Conservation (phyloP, 202 grass and related monocot genomes). For the Elaeis oleifera region DNA sequence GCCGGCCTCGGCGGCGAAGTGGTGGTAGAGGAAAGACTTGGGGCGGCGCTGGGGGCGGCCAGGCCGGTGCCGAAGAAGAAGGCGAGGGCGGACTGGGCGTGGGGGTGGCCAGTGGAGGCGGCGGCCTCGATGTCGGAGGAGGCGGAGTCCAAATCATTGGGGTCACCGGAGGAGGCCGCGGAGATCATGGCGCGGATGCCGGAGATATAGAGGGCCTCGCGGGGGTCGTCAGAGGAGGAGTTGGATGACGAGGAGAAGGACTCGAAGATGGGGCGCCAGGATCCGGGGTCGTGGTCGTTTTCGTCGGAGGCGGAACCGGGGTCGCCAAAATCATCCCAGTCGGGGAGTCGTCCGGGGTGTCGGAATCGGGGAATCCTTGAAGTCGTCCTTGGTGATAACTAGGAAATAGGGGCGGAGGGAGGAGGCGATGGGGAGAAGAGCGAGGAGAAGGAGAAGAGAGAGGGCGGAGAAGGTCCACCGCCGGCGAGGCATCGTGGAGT, state of each 20-base stretch:
- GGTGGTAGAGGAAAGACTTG: slow-evolving; percentile 77
- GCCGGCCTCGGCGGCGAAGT: slow-evolving; percentile 75
- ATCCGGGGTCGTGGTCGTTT: slow-evolving; percentile 45
- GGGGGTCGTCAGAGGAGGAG: slow-evolving; percentile 12
- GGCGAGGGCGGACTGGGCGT: slow-evolving; percentile 70
- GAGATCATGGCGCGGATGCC: slow-evolving; percentile 62
- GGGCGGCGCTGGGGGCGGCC: slow-evolving; percentile 50
- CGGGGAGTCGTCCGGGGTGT: slow-evolving; percentile 29
- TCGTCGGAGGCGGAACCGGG: slow-evolving; percentile 28
- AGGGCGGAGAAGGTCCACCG: too few species aligned
- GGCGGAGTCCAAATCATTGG: slow-evolving; percentile 44
- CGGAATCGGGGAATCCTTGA: slow-evolving; percentile 49
- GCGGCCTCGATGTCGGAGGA: slow-evolving; percentile 78
- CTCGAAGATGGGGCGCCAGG: slow-evolving; percentile 60
- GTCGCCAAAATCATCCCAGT: slow-evolving; percentile 87
- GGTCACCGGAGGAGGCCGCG: slow-evolving; percentile 53
- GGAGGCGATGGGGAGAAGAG: not conserved
- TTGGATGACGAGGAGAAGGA: slow-evolving; percentile 29
- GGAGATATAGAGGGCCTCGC: slow-evolving; percentile 51
- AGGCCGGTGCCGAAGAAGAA: slow-evolving; percentile 67
- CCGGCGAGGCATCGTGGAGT: too few species aligned
- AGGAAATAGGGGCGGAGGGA: slow-evolving; percentile 58
- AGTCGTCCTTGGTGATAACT: slow-evolving; percentile 49
- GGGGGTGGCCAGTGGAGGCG: slow-evolving; percentile 42
- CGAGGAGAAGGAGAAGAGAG: slow-evolving; percentile 14